Base-by-base conservation (phyloP, 2,329 filamentous ascomycete species). In the Aspergillus puulaauensis region DNA sequence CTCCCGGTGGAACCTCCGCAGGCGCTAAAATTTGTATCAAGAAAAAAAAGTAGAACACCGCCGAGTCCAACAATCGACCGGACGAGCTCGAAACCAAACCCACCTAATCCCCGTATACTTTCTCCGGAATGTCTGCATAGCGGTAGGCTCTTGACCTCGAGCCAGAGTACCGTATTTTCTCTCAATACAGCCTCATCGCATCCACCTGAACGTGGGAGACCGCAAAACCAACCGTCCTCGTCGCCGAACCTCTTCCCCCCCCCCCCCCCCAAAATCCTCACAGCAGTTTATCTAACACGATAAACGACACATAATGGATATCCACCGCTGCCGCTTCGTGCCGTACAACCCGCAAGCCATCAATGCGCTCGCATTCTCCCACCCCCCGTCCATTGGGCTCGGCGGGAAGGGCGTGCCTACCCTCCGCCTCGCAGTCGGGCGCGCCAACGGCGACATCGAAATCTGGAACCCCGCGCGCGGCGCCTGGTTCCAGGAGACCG, bases 291-390 rank as follows among this genome's bases (percentile, higher is more conserved):
- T 4, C 3, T 11, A 44, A 43, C 49, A 39, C 24, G 35, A 41
- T 23, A 27, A 52, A 43, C 35, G 11, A 9, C 53, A 56, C 58
- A 70, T 45, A 60, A 97, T 98, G 93, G 93, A 98, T 78, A 89
- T 99, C 73, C 95, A 99, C 80, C 91, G 95, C 69, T 96, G 93
- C 72, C 91, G 95, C 72, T 99, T 99, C 78, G 90, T 99, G 66
- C 90, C 90, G 41, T 98, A 90, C 77, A 91, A 92, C 64, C 89
- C 91, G 7, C 91, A 91, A 59, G 89, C 92, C 57, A 97, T 99
- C 77, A 98, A 96, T 77, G 89, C 91, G 62, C 85, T 98, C 71
- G 91, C 93, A 65, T 98, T 99, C 75, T 96, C 95, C 6, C 90
- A 96, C 73, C 82, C 89, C 19, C 81, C 74, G 21, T 78, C 74